A percentile compares a stretch with the other conserved stretches of the same genome.
Evolutionary conservation across 257 asterid species (phyloP).

Genomic region (Mentha longifolia): DNA sequence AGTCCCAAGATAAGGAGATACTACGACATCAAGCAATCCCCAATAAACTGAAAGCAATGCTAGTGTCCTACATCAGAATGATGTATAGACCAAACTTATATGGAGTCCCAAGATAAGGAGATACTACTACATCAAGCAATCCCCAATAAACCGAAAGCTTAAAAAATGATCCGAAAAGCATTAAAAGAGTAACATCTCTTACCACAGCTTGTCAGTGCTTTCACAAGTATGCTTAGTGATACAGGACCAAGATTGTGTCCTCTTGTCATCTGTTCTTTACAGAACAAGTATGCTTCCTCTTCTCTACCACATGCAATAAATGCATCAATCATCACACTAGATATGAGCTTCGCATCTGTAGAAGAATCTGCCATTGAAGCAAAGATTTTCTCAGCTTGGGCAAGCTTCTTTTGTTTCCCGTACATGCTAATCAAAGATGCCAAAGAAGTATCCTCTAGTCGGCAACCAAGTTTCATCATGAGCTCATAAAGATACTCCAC

Average conservation of each 20-base stretch:
- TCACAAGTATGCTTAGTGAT: constrained; percentile 87
- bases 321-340: constrained; percentile 69
- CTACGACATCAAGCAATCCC: constrained; percentile 15
- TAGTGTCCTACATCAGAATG: constrained; percentile 22
- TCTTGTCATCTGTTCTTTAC: constrained; percentile 61
- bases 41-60: no score
- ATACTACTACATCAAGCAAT: constrained; percentile 7
- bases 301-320: constrained; percentile 59
- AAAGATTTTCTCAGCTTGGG: constrained; percentile 63
- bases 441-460: constrained; percentile 61
- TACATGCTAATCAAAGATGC: constrained; percentile 72
- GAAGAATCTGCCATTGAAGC: constrained; percentile 44
- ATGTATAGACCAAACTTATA: neutral
- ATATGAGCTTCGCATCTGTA: constrained; percentile 42
- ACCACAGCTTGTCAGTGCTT: constrained; percentile 72
- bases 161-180: constrained; percentile 7
- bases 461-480: constrained; percentile 54
- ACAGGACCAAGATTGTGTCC: constrained; percentile 75
- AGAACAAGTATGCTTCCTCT: constrained; percentile 71
- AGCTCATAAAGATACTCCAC: constrained; percentile 64
- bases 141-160: constrained; percentile 17
- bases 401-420: constrained; percentile 66
- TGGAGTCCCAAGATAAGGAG: neutral
- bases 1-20: neutral
- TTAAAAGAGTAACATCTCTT: constrained; percentile 36